Evolutionary conservation across 2,329 filamentous ascomycete genomes (phyloP), one percentile per base, ranked within the genome.

Genomic region (Cladobotryum protrusum): DNA sequence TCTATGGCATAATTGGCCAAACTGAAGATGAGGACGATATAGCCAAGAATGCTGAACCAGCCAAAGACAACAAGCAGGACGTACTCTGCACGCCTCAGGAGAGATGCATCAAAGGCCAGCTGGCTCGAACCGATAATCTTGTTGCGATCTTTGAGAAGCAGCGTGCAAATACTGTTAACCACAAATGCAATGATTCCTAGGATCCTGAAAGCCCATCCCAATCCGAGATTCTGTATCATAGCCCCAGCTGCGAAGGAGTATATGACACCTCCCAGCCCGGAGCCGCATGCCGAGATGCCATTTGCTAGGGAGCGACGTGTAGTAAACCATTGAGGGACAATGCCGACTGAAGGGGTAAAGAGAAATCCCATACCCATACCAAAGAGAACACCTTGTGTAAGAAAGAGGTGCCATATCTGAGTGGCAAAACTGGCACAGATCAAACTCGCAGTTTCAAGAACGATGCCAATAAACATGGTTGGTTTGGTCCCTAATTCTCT

Each of bases 331-430:
- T 90, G 86, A 2, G 86, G 79, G 0, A 86, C 73, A 11, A 89
- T 78, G 33, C 79, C 79, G 3, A 86, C 83, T 4, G 75, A 81
- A 1, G 80, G 79, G 1, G 86, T 85, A 62, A 90, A 92, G 9
- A 85, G 71, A 50, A 91, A 84, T 0, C 87, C 87, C 77, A 92
- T 85, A 3, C 87, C 87, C 18, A 85, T 65, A n/a, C 88, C 88
- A 54, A 92, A 91, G 48, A 82, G 79, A 3, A 91, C 61, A 4
- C 88, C 88, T 62, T 92, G 88, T 5, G 77, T 79, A 0, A 92
- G 75, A 50, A 90, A 83, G 1, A 93, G 74, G 34, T 92, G 87
- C 84, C 86, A 91, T 50, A 88, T 83, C 49, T 79, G 61, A 14
- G 63, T 71, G 0, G 85, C 78, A 58, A 89, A 90, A 13, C 82